A percentile compares a stretch with the other conserved stretches of the same genome.
These are phyloP conservation scores for Annulohypoxylon truncatum DNA, from an alignment of 2,329 filamentous ascomycete species.

Conservation along the genomic window DNA sequence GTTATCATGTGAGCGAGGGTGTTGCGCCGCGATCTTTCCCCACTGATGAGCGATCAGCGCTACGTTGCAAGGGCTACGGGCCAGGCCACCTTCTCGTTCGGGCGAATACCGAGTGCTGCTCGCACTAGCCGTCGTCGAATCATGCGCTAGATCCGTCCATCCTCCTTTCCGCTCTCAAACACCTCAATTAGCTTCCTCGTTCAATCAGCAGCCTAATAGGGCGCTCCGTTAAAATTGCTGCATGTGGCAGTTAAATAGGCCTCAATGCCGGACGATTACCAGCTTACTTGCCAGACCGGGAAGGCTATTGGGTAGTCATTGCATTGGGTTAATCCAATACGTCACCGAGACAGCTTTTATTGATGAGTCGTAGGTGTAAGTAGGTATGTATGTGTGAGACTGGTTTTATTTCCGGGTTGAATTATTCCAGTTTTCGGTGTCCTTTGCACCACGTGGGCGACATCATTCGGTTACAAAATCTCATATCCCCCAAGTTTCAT, in stretches of 20 bases:
- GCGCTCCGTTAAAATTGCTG: slow-evolving; percentile 18
- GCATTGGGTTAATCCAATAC: slow-evolving; percentile 3
- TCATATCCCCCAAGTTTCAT: not conserved
- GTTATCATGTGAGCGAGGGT: slow-evolving; percentile 22
- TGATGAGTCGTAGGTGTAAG: not conserved
- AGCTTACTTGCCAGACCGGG: slow-evolving; percentile 19
- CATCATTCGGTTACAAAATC: not conserved
- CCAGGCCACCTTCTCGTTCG: slow-evolving; percentile 32
- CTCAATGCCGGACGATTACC: slow-evolving; percentile 7
- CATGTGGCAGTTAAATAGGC: not conserved
- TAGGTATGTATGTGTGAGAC: not conserved
- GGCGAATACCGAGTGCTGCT: slow-evolving; percentile 16
- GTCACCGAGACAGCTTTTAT: slow-evolving; percentile 14
- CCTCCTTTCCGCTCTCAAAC: slow-evolving; percentile 9
- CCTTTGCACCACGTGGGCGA: not conserved
- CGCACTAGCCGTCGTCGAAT: slow-evolving; percentile 26
- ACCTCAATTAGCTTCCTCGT: slow-evolving; percentile 16
- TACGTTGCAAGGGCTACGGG: slow-evolving; percentile 8
- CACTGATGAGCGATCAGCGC: slow-evolving; percentile 30
- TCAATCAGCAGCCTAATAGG: slow-evolving; percentile 20
- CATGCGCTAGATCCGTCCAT: slow-evolving; percentile 15
- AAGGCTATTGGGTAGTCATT: slow-evolving; percentile 6
- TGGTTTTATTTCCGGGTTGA: not conserved
- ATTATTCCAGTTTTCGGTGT: not conserved
- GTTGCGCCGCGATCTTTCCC: slow-evolving; percentile 12